Percentiles rank a stretch among this genome's conserved stretches.
phyloP scores from a whole-genome alignment of 2,329 filamentous ascomycete species.

The Alternaria solani region DNA sequence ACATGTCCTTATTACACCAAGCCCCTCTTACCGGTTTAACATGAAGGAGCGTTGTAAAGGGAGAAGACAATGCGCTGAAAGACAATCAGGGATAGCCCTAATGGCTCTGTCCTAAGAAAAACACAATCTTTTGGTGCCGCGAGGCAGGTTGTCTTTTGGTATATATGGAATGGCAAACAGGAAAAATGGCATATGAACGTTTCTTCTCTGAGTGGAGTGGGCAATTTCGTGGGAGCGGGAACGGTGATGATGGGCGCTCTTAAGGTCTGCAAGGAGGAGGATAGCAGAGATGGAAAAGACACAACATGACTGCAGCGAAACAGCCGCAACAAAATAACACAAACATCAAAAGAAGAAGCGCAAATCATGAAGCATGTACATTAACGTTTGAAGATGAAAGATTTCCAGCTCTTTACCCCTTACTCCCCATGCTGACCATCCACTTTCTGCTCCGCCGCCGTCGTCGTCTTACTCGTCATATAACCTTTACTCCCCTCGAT shows the following conservation, averaged over 20 bases:
- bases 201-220: neutral
- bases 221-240: neutral
- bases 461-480: neutral
- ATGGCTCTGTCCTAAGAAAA: neutral
- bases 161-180: neutral
- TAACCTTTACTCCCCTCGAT: neutral
- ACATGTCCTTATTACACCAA: neutral
- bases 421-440: neutral
- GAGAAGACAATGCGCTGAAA: too few species aligned
- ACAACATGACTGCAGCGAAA: too few species aligned
- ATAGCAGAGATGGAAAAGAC: neutral
- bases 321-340: too few species aligned
- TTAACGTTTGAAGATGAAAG: constrained; percentile 11
- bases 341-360: neutral
- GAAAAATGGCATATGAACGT: neutral
- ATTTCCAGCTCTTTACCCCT: constrained; percentile 4
- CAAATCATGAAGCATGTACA: constrained; percentile 20
- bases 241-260: neutral
- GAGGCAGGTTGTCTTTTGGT: constrained; percentile 19
- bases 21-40: neutral
- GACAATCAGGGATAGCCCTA: too few species aligned
- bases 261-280: neutral
- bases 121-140: constrained; percentile 9
- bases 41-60: neutral
- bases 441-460: neutral